Evolutionary conservation across 108 stramenopile genomes (phyloP).

Genomic region (Aureococcus anophagefferens): DNA sequence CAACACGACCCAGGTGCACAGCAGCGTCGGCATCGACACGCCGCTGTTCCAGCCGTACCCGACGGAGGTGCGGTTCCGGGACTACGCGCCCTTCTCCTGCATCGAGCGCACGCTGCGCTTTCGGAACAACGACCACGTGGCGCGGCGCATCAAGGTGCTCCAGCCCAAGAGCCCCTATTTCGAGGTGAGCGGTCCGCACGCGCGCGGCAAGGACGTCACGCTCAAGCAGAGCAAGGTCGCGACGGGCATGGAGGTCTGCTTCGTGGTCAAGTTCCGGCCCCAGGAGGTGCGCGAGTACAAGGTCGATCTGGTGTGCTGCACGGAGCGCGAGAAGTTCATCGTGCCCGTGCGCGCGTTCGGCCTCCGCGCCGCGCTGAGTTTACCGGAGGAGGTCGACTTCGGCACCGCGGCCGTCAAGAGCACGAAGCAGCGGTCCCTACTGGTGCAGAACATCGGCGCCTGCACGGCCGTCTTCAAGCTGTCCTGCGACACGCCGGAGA

Average conservation of each 20-base stretch:
- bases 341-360: slow-evolving; percentile 46
- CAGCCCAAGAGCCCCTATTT: slow-evolving; percentile 42
- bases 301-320: slow-evolving; percentile 40
- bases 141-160: slow-evolving; percentile 42
- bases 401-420: slow-evolving; percentile 36
- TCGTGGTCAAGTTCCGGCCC: slow-evolving; percentile 45
- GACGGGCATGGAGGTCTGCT: slow-evolving; percentile 54
- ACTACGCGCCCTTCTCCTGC: slow-evolving; percentile 35
- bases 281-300: slow-evolving; percentile 47
- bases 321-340: slow-evolving; percentile 53
- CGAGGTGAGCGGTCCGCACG: slow-evolving; percentile 32
- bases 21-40: slow-evolving; percentile 28
- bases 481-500: slow-evolving; percentile 6
- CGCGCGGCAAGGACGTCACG: slow-evolving; percentile 12
- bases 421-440: slow-evolving; percentile 22
- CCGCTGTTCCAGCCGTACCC: slow-evolving; percentile 42
- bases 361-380: slow-evolving; percentile 34
- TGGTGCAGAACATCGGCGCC: slow-evolving; percentile 48
- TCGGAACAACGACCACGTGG: slow-evolving; percentile 43
- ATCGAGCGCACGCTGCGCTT: slow-evolving; percentile 28
- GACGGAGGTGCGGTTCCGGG: slow-evolving; percentile 24
- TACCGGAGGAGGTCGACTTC: slow-evolving; percentile 47
- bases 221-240: slow-evolving; percentile 29
- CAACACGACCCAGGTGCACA: slow-evolving; percentile 26
- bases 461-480: slow-evolving; percentile 26